A percentile compares a stretch with the other conserved stretches of the same genome.
These are phyloP conservation scores for Sugiyamaella paludigena DNA, from an alignment of 1,139 yeast genomes.

Conservation along the genomic window DNA sequence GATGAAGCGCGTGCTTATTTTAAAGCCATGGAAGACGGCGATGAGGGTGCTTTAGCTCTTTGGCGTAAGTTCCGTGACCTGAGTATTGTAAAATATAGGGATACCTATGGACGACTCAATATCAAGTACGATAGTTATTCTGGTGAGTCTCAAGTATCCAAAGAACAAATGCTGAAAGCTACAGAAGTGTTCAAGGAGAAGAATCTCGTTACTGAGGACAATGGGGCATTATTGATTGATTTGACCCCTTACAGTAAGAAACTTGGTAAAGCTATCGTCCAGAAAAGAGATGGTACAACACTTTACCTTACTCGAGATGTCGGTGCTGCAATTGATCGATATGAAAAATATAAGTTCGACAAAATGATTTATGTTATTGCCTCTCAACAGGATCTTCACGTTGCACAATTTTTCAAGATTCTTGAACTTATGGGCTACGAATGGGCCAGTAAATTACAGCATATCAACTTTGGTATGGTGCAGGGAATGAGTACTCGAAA, in stretches of 20 bases:
- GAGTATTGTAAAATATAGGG: constrained; percentile 80
- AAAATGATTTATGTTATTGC: constrained; percentile 97
- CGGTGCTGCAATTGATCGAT: constrained; percentile 94
- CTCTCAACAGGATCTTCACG: constrained; percentile 91
- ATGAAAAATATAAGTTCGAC: constrained; percentile 80
- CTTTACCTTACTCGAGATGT: constrained; percentile 94
- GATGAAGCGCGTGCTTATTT: constrained; percentile 86
- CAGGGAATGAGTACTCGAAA: constrained; percentile 98
- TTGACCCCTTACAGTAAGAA: constrained; percentile 84
- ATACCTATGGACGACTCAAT: constrained; percentile 88
- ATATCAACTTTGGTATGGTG: constrained; percentile 96
- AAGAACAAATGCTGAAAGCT: constrained; percentile 67
- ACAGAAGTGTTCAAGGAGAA: constrained; percentile 60
- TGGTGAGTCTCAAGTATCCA: constrained; percentile 93
- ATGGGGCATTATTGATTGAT: constrained; percentile 89
- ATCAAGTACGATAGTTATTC: constrained; percentile 84
- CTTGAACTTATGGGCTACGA: constrained; percentile 87
- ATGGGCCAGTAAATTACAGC: constrained; percentile 80
- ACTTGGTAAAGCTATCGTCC: constrained; percentile 89
- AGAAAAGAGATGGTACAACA: constrained; percentile 95
- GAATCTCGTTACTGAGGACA: constrained; percentile 77
- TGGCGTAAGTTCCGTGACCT: constrained; percentile 91
- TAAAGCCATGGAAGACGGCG: constrained; percentile 92
- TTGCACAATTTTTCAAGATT: constrained; percentile 92
- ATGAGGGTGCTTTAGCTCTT: constrained; percentile 67